Evolutionary conservation across 1,139 yeast genomes (phyloP).

Genomic region (Debaryomyces psychrophilus): DNA sequence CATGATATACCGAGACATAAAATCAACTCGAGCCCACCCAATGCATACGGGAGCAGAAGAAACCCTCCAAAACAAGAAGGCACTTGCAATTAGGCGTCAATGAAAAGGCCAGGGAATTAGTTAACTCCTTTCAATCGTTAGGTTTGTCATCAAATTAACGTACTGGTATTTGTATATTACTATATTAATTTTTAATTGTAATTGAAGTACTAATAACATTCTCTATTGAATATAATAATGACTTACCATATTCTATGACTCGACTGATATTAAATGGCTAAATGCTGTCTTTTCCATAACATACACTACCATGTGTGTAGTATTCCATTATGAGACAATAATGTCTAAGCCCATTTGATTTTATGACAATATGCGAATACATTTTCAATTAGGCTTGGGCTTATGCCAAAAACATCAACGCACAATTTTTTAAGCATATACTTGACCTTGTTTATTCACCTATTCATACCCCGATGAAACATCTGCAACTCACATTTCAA

Average conservation of each 20-base stretch:
- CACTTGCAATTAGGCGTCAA: conserved; percentile 24
- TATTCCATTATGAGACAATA: background rate
- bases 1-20: conserved; percentile 4
- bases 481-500: too few species aligned
- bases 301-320: background rate
- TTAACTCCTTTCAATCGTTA: conserved; percentile 29
- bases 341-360: background rate
- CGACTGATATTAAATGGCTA: background rate
- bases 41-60: background rate
- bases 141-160: conserved; percentile 14
- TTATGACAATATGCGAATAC: background rate
- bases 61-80: background rate
- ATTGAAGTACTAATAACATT: background rate
- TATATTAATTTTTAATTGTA: background rate
- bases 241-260: background rate
- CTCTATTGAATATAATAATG: background rate
- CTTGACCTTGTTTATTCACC: background rate
- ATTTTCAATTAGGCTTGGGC: background rate
- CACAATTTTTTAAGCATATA: too few species aligned
- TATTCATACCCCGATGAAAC: background rate
- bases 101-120: conserved; percentile 35
- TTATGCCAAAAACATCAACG: too few species aligned
- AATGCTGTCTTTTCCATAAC: background rate
- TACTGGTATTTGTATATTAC: background rate
- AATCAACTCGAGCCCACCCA: background rate